phyloP scores from a whole-genome alignment of 306 rosid genomes.

The Coriaria nepalensis region DNA sequence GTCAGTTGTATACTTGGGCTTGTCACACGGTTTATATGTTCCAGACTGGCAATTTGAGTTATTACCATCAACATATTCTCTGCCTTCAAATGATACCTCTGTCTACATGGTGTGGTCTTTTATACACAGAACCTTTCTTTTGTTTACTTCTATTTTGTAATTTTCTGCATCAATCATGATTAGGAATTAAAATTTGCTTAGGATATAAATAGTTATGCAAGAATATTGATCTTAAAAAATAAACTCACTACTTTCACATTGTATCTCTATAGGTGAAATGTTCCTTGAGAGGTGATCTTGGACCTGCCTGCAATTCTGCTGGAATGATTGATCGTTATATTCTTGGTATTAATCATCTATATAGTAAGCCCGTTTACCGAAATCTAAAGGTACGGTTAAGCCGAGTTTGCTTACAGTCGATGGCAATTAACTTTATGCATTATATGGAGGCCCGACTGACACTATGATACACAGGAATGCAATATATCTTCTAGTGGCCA shows the following conservation, averaged over 20 bases:
- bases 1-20: slow-evolving; percentile 47
- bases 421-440: slow-evolving; percentile 9
- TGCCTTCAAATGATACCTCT: slow-evolving; percentile 22
- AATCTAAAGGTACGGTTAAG: slow-evolving; percentile 56
- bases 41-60: slow-evolving; percentile 79
- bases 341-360: slow-evolving; percentile 61
- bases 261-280: no score
- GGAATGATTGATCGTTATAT: slow-evolving; percentile 83
- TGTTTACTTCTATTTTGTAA: no score
- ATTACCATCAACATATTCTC: slow-evolving; percentile 27
- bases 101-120: slow-evolving; percentile 44
- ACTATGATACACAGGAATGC: slow-evolving; percentile 58
- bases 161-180: no score
- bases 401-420: slow-evolving; percentile 10
- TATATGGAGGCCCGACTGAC: slow-evolving; percentile 15
- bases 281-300: slow-evolving; percentile 39
- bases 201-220: no score
- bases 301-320: slow-evolving; percentile 63
- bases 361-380: slow-evolving; percentile 65
- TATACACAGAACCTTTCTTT: slow-evolving; percentile 8
- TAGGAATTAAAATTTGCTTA: not conserved
- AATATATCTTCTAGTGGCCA: slow-evolving; percentile 35
- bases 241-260: no score
- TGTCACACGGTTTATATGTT: slow-evolving; percentile 64
- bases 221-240: no score